Conservation (phyloP, 176 grass and related monocot genomes). For the Oryza rufipogon region DNA sequence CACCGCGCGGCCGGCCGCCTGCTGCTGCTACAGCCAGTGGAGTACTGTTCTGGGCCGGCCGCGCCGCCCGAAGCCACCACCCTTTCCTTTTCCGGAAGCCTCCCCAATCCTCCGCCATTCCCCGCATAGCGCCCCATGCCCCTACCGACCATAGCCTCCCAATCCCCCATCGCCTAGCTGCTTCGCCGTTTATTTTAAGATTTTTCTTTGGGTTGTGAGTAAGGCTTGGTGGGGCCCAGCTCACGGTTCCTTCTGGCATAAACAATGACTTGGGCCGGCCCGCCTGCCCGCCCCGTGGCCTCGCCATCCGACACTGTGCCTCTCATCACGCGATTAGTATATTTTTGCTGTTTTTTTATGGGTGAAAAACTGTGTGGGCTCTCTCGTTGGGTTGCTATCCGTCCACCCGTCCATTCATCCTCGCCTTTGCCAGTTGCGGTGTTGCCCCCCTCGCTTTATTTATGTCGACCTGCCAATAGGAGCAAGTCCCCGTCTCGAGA, state of each 20-base stretch:
- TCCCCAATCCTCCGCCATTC: neutral
- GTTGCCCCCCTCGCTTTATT: neutral
- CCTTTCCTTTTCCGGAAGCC: slow-evolving; percentile 62
- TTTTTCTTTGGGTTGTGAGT: neutral
- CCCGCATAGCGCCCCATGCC: neutral
- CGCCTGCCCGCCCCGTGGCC: neutral
- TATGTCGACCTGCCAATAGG: slow-evolving; percentile 41
- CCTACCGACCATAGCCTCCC: neutral
- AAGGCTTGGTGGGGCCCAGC: slow-evolving; percentile 14
- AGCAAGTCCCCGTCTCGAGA: slow-evolving; percentile 37
- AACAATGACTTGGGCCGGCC: slow-evolving; percentile 52
- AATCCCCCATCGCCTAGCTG: neutral
- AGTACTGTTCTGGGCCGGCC: slow-evolving; percentile 46
- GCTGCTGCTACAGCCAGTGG: slow-evolving; percentile 45
- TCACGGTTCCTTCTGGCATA: slow-evolving; percentile 28
- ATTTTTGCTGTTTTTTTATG: neutral
- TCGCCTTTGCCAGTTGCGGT: neutral
- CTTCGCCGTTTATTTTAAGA: neutral
- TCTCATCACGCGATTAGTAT: neutral
- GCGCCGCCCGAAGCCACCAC: neutral
- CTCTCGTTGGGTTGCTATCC: neutral
- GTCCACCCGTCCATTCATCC: neutral
- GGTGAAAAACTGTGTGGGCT: slow-evolving; percentile 29
- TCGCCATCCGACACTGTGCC: neutral
- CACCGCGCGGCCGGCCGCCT: slow-evolving; percentile 37